phyloP scores from a whole-genome alignment of 257 asterid genomes.

The Plantago elongata region DNA sequence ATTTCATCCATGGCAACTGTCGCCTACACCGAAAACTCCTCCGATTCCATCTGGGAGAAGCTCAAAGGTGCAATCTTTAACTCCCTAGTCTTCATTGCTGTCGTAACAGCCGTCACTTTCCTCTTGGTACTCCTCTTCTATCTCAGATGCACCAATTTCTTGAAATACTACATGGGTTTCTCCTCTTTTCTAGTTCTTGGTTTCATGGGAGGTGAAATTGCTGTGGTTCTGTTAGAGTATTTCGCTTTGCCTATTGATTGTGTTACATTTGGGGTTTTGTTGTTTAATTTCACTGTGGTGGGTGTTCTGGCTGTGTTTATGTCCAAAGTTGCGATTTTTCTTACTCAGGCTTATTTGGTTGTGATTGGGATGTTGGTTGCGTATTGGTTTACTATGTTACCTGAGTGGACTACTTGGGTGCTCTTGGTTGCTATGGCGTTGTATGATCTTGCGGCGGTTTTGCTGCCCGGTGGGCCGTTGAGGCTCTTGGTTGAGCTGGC shows the following conservation, averaged over 20 bases:
- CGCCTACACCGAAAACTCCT: slow-evolving; percentile 66
- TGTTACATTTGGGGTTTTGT: slow-evolving; percentile 48
- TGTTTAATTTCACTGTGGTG: slow-evolving; percentile 78
- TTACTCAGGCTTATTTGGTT: slow-evolving; percentile 75
- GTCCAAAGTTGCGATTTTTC: slow-evolving; percentile 64
- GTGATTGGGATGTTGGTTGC: slow-evolving; percentile 91
- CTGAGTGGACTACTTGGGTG: slow-evolving; percentile 97
- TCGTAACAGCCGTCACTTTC: slow-evolving; percentile 82
- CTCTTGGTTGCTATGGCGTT: slow-evolving; percentile 91
- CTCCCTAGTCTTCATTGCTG: slow-evolving; percentile 71
- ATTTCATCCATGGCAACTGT: slow-evolving; percentile 64
- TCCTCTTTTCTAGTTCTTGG: slow-evolving; percentile 84
- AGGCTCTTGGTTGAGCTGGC: slow-evolving; percentile 96
- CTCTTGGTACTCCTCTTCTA: slow-evolving; percentile 80
- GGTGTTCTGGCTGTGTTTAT: slow-evolving; percentile 78
- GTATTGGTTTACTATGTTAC: slow-evolving; percentile 93
- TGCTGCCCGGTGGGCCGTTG: slow-evolving; percentile 91
- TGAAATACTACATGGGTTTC: slow-evolving; percentile 97
- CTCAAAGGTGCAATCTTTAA: slow-evolving; percentile 91
- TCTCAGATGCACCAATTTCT: slow-evolving; percentile 79
- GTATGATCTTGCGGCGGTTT: slow-evolving; percentile 97
- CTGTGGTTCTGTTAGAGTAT: slow-evolving; percentile 44
- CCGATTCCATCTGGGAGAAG: slow-evolving; percentile 90
- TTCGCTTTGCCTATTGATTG: slow-evolving; percentile 65
- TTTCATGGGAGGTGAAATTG: slow-evolving; percentile 81